A percentile compares a stretch with the other conserved stretches of the same genome.
Evolutionary conservation across 306 rosid species (phyloP).

Genomic region (Fragaria ananassa): DNA sequence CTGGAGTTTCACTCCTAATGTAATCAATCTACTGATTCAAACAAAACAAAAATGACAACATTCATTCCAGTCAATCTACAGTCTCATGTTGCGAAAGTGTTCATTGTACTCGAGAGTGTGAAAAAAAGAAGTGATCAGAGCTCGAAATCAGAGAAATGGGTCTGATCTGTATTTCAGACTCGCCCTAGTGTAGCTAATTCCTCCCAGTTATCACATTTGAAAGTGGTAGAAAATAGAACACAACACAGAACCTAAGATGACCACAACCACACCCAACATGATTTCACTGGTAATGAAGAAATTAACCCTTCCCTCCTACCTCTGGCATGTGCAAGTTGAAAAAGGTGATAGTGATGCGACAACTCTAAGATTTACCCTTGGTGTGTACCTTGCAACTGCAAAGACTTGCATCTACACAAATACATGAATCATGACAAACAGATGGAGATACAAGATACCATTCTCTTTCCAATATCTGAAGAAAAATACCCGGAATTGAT

Average conservation of each 20-base stretch:
- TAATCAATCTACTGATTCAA: background rate
- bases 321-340: background rate
- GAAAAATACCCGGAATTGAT: background rate
- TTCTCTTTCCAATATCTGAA: background rate
- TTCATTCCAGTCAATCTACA: too few relatives aligned
- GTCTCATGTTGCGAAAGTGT: background rate
- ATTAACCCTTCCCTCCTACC: background rate
- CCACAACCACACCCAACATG: background rate
- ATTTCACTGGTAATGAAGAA: background rate
- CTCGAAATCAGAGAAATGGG: background rate
- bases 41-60: too few relatives aligned
- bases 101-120: too few relatives aligned
- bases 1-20: background rate
- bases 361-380: background rate
- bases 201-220: background rate
- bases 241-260: background rate
- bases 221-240: background rate
- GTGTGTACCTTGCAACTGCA: background rate
- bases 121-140: background rate
- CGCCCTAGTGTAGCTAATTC: background rate
- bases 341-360: background rate
- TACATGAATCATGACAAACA: background rate
- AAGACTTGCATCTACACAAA: background rate
- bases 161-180: background rate
- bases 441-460: background rate